Evolutionary conservation across 495 filamentous ascomycete genomes (phyloP).

Genomic region (Trichoderma gamsii): DNA sequence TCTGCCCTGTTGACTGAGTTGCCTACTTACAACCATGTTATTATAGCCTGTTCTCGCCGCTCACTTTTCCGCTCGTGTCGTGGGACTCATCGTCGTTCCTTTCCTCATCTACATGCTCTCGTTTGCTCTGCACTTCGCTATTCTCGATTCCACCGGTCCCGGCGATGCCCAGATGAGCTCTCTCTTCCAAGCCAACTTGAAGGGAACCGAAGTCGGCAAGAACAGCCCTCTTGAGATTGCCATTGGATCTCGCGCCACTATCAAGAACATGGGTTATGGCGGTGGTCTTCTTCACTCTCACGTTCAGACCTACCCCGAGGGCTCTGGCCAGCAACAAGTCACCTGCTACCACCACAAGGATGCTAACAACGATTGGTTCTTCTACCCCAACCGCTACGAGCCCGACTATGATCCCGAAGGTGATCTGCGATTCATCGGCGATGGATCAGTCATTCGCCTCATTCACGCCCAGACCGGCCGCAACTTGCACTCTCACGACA

Average conservation of each 20-base stretch:
- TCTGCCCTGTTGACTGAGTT: neutral
- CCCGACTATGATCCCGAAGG: constrained; percentile 64
- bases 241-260: constrained; percentile 78
- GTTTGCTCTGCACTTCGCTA: constrained; percentile 87
- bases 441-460: constrained; percentile 74
- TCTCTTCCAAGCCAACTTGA: constrained; percentile 93
- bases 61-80: constrained; percentile 72
- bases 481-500: constrained; percentile 88
- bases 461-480: constrained; percentile 95
- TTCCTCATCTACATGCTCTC: constrained; percentile 86
- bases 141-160: constrained; percentile 89
- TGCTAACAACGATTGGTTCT: constrained; percentile 99
- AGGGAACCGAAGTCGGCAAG: constrained; percentile 85
- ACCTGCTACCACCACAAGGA: constrained; percentile 99
- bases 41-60: constrained; percentile 59
- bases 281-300: constrained; percentile 97
- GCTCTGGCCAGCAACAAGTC: constrained; percentile 89
- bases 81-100: constrained; percentile 84
- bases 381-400: constrained; percentile 81
- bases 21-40: neutral
- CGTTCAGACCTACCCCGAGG: constrained; percentile 91
- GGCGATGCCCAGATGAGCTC: constrained; percentile 99
- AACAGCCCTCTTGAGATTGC: constrained; percentile 91
- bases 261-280: constrained; percentile 99
- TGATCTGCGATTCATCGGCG: constrained; percentile 58